Evolutionary conservation across 257 asterid genomes (phyloP).

Genomic region (Handroanthus guayacan): DNA sequence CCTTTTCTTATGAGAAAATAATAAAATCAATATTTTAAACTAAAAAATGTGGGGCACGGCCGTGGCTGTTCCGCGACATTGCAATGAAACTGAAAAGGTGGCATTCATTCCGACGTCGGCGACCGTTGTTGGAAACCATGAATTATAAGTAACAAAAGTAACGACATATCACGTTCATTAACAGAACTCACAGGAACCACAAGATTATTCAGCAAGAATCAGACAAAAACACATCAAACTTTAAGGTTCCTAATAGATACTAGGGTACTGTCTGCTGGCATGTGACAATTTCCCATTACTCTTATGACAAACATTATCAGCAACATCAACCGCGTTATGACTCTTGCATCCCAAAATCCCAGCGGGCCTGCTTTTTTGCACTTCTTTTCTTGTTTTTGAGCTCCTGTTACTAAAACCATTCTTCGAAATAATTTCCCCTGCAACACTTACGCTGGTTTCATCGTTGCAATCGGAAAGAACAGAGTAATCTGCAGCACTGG

Average conservation of each 20-base stretch:
- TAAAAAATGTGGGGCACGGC: no score
- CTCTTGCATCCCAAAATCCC: conserved; percentile 76
- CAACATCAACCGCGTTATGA: conserved; percentile 62
- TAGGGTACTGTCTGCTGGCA: background rate
- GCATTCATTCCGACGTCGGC: no score
- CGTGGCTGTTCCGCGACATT: no score
- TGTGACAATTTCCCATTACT: conserved; percentile 31
- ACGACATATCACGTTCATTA: background rate
- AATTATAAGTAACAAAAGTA: no score
- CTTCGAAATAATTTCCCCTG: conserved; percentile 30
- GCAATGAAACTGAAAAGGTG: no score
- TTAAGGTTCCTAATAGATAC: no score
- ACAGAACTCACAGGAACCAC: background rate
- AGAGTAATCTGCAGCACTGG: conserved; percentile 72
- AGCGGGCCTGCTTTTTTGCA: conserved; percentile 37
- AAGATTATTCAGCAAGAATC: conserved; percentile 9
- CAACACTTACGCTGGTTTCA: conserved; percentile 41
- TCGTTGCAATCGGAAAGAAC: conserved; percentile 56
- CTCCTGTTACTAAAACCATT: background rate
- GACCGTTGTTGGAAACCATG: no score
- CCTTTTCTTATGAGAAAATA: no score
- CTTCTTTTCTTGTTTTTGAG: conserved; percentile 34
- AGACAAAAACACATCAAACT: background rate
- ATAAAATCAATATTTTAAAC: no score
- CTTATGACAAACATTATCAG: conserved; percentile 46